Evolutionary conservation across 352 stramenopile species (phyloP), one percentile per base, ranked within the genome.

Genomic region (Globisporangium orthogonon): DNA sequence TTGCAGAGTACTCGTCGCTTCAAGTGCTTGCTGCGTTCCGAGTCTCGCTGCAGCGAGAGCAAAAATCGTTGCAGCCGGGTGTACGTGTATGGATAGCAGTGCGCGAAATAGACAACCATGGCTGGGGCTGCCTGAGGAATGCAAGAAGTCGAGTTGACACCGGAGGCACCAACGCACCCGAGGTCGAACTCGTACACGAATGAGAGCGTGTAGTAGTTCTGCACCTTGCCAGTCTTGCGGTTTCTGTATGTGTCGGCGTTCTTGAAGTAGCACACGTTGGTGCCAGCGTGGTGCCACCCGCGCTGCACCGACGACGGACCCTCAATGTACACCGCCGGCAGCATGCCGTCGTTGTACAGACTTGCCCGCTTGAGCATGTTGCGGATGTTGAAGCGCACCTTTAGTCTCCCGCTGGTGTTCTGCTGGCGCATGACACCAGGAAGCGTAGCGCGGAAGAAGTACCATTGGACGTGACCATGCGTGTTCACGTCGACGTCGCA

Each of bases 61-160:
- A 95, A 52, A 37, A 74, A 83, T 4, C 52, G 56, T 48, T 95
- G 83, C 13, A 95, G 51, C 0, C 73, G 62, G 3, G 81, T 83
- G 67, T 95, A 96, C 44, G 87, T 89, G 67, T 96, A 96, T 35
- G 85, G 85, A 48, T 90, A 90, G 50, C 71, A 92, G 60, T 95
- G 81, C 5, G 83, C 83, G 64, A 96, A 92, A 59, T 80, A 94
- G 4, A 71, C 74, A 4, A 66, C 54, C n/a, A 72, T 43, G 3
- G 70, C 30, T 39, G n/a, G 30, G 4, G 50, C 28, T 3, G 41
- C 10, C 41, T 4, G 7, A 11, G 40, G 9, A 46, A 3, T 5
- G 15, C 40, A 23, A 18, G 9, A 13, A 23, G 41, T 48, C n/a
- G 17, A 7, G 43, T 48, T n/a, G 7, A 17, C 14, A 29, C 17